These are phyloP conservation scores for Mycena kentingensis DNA, from an alignment of 768 basidiomycete genomes.

Conservation along the genomic window DNA sequence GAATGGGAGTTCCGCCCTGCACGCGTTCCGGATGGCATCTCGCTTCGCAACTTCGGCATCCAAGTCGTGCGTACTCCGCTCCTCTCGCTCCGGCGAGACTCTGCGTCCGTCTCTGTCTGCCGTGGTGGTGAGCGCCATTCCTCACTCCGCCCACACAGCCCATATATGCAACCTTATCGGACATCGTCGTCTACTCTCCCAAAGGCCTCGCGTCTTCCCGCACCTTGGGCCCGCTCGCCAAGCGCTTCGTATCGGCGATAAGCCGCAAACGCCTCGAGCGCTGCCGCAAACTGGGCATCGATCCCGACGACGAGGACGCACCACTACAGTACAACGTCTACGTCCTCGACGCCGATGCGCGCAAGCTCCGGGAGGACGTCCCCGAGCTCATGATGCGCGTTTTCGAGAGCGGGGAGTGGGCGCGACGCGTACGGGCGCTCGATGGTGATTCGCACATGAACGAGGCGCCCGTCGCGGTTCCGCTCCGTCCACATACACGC, in stretches of 20 bases:
- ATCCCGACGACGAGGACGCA: constrained; percentile 21
- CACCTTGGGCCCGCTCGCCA: constrained; percentile 62
- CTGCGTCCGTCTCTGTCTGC: constrained; percentile 83
- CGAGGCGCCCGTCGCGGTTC: too few relatives aligned
- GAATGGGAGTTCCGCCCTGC: constrained; percentile 69
- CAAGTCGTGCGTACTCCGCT: too few relatives aligned
- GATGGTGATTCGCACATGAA: too few relatives aligned
- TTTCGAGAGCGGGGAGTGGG: too few relatives aligned
- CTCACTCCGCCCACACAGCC: constrained; percentile 48
- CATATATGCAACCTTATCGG: too few relatives aligned
- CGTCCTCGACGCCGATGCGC: constrained; percentile 61
- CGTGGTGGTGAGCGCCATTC: constrained; percentile 78
- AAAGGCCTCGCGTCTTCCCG: too few relatives aligned
- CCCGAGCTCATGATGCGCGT: too few relatives aligned
- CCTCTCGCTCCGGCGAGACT: constrained; percentile 74
- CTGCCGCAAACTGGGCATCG: constrained; percentile 14
- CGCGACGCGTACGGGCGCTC: too few relatives aligned
- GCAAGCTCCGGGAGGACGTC: too few relatives aligned
- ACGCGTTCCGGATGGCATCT: constrained; percentile 79
- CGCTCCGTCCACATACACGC: too few relatives aligned
- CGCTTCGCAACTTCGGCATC: too few relatives aligned
- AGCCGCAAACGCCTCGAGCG: constrained; percentile 58
- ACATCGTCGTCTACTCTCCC: too few relatives aligned
- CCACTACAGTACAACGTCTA: constrained; percentile 73
- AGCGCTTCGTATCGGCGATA: constrained; percentile 65